Evolutionary conservation across 148 eudicot genomes (phyloP).

Genomic region (Diospyros kaki): DNA sequence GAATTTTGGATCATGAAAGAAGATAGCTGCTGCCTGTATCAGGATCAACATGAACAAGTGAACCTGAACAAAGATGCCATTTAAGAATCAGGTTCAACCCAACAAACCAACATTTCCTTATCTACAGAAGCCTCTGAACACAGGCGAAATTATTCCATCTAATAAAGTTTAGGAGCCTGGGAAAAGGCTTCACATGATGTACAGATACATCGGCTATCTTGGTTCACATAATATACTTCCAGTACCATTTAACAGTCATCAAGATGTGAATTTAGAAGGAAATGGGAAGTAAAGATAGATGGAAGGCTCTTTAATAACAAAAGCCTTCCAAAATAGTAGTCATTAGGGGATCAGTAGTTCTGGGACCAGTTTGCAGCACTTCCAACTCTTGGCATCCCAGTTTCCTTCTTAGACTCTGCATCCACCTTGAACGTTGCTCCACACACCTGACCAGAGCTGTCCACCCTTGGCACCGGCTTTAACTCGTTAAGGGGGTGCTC

Average conservation of each 20-base stretch:
- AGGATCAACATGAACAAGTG: too few relatives aligned
- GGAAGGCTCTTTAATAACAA: constrained; percentile 4
- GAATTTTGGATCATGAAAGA: too few relatives aligned
- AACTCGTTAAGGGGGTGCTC: constrained; percentile 71
- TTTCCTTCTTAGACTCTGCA: constrained; percentile 42
- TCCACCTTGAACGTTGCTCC: constrained; percentile 80
- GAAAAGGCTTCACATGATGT: not conserved
- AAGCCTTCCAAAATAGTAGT: not conserved
- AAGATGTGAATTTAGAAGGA: not conserved
- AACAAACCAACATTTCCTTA: not conserved
- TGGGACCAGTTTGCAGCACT: constrained; percentile 88
- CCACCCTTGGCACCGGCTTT: constrained; percentile 81
- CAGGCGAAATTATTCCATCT: not conserved
- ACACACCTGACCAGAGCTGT: constrained; percentile 79
- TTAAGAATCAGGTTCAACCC: not conserved
- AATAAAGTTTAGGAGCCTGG: not conserved
- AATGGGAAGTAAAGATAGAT: not conserved
- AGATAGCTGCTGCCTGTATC: too few relatives aligned
- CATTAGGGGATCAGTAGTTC: constrained; percentile 33
- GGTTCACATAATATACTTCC: not conserved
- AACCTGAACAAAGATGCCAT: not conserved
- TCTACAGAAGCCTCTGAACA: not conserved
- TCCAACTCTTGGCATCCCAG: constrained; percentile 81
- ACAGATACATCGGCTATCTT: not conserved
- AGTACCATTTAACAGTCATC: not conserved